phyloP scores from a whole-genome alignment of 495 filamentous ascomycete genomes.

The Poronia punctata region DNA sequence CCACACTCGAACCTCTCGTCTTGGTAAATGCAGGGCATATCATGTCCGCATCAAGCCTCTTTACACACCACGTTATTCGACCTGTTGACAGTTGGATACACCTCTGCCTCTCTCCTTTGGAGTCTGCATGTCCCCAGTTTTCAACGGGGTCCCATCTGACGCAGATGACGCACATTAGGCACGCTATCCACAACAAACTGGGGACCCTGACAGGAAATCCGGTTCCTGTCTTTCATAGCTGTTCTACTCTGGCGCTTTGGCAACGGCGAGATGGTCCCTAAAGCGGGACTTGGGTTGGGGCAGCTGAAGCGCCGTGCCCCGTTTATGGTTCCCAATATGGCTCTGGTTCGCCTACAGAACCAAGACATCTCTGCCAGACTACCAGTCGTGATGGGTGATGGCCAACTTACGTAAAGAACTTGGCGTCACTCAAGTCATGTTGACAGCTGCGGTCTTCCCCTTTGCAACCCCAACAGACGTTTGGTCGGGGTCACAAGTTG shows the following conservation, averaged over 20 bases:
- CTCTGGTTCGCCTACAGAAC: neutral
- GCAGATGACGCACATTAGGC: neutral
- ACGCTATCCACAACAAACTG: too few species aligned
- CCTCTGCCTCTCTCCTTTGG: too few species aligned
- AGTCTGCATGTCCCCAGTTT: too few species aligned
- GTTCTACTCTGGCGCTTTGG: neutral
- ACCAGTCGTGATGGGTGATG: neutral
- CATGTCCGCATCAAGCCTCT: too few species aligned
- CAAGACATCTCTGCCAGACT: neutral
- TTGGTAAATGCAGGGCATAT: too few species aligned
- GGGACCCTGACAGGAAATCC: too few species aligned
- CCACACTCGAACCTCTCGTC: too few species aligned
- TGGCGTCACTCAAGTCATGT: conserved; percentile 2
- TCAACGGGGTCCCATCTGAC: neutral
- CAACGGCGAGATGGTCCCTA: neutral
- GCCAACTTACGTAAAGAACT: conserved; percentile 5
- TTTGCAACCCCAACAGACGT: conserved; percentile 4
- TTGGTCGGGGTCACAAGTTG: conserved; percentile 7
- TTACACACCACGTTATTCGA: too few species aligned
- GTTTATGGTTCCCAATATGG: neutral
- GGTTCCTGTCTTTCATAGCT: too few species aligned
- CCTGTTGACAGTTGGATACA: too few species aligned
- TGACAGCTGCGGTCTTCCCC: conserved; percentile 1
- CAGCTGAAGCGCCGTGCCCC: neutral
- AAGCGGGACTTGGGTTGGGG: neutral